Conservation (phyloP, 108 stramenopile species). For the Cyclotella baltica region DNA sequence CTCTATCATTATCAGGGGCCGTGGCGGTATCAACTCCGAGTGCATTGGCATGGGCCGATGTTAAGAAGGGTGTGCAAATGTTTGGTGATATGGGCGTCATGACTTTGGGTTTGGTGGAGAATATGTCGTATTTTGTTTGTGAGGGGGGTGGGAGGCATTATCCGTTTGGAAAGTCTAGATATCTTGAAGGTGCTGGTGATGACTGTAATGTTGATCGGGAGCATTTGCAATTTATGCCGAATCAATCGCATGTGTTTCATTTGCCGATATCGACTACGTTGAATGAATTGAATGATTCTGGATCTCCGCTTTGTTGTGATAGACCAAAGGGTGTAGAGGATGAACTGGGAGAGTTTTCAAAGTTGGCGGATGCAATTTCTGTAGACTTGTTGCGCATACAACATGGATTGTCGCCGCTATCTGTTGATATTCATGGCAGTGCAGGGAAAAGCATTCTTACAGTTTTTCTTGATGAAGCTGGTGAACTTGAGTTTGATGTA, state of each 20-base stretch:
- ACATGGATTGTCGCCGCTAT: conserved; percentile 46
- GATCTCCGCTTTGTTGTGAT: conserved; percentile 67
- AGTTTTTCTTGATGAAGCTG: conserved; percentile 49
- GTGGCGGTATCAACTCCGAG: conserved; percentile 99
- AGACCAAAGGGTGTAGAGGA: conserved; percentile 44
- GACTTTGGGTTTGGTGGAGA: conserved; percentile 96
- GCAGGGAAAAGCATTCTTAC: conserved; percentile 21
- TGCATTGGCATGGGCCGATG: conserved; percentile 92
- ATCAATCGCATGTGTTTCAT: conserved; percentile 64
- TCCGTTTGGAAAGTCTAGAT: conserved; percentile 79
- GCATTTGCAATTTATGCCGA: conserved; percentile 36
- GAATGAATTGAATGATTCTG: conserved; percentile 74
- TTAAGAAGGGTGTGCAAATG: conserved; percentile 96
- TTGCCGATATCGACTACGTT: conserved; percentile 77
- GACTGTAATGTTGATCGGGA: background rate
- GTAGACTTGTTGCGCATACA: conserved; percentile 72
- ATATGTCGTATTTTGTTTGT: conserved; percentile 96
- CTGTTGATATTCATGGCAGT: background rate
- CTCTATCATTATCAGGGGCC: conserved; percentile 93
- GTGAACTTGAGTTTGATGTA: conserved; percentile 64
- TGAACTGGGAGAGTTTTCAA: conserved; percentile 62
- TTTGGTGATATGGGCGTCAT: conserved; percentile 93
- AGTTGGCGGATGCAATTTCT: conserved; percentile 75
- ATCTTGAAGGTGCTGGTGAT: background rate
- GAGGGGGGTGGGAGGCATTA: conserved; percentile 83